Percentiles rank a stretch among this genome's conserved stretches.
Evolutionary conservation across 495 filamentous ascomycete genomes (phyloP).

Genomic region (Hypoxylon perforatum): DNA sequence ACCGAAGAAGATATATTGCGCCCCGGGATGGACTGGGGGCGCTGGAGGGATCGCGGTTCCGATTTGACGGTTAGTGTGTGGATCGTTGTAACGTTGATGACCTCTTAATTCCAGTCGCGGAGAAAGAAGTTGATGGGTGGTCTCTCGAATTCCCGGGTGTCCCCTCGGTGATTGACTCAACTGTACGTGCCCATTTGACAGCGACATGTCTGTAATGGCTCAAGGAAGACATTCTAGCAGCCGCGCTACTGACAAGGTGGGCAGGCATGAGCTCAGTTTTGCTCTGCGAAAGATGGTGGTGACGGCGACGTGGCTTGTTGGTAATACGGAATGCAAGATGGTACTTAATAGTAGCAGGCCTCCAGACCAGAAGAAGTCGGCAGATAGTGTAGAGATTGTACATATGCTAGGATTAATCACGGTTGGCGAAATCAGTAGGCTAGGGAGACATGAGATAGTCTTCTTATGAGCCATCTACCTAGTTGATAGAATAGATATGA

Average conservation of each 20-base stretch:
- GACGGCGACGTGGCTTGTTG: constrained; percentile 23
- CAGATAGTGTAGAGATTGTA: constrained; percentile 33
- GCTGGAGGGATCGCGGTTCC: constrained; percentile 85
- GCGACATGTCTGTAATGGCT: background rate
- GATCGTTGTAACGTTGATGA: background rate
- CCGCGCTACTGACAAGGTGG: constrained; percentile 6
- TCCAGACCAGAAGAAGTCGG: constrained; percentile 10
- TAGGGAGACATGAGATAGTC: background rate
- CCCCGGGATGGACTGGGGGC: constrained; percentile 90
- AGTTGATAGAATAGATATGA: background rate
- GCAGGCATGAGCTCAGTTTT: constrained; percentile 21
- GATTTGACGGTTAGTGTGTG: constrained; percentile 71
- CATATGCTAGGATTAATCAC: constrained; percentile 21
- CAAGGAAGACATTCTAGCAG: constrained; percentile 2
- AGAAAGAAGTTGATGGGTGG: background rate
- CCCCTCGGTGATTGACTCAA: background rate
- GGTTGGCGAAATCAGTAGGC: background rate
- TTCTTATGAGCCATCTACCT: background rate
- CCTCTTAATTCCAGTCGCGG: background rate
- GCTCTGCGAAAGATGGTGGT: constrained; percentile 12
- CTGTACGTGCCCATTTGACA: background rate
- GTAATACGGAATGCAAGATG: constrained; percentile 29
- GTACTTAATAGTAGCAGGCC: constrained; percentile 35
- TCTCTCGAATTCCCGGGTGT: background rate
- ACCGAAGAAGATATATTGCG: constrained; percentile 91